Evolutionary conservation across 208 protist genomes (phyloP), one percentile per base, ranked within the genome.

Genomic region (Kentomonas sorsogonicus): DNA sequence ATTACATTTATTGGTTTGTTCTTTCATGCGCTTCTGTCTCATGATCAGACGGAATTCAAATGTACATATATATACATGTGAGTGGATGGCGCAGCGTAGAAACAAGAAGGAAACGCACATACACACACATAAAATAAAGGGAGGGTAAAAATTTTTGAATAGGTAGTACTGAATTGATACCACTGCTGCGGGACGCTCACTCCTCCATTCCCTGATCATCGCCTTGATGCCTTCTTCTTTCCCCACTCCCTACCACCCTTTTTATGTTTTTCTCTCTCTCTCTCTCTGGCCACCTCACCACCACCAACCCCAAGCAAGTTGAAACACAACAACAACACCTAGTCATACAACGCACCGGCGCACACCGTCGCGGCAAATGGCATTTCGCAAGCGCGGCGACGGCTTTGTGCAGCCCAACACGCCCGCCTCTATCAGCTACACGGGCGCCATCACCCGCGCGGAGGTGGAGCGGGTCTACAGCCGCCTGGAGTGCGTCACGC

Each of bases 401-500:
- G 89, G 89, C 25, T 95, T 95, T 54, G 74, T 95, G 26, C 89
- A 95, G 59, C 81, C 82, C 53, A 95, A 95, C 66, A 93, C 85
- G 1, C 89, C 89, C 0, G 80, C 82, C 0, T 59, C 47, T 41
- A 95, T 95, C 43, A 48, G 60, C 2, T 95, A 89, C 66, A 38
- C 54, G 0, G 85, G 85, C 2, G 68, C 73, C 16, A n/a, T 94
- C 0, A 82, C 84, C 5, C 58, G 83, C 22, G 63, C 81, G 6
- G 79, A 86, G 7, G 57, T 94, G n/a, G 63, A 67, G 3, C 72
- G 75, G 39, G 44, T 52, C 27, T 60, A 66, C 1, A 56, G 50
- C 16, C 80, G 88, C 30, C 74, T 85, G 39, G 82, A 94, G 52
- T 85, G 78, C 41, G 82, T 86, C 3, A 62, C 67, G 41, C 63